Evolutionary conservation across 139 green algal species (phyloP).

Genomic region (Cymbomonas tetramitiformis): DNA sequence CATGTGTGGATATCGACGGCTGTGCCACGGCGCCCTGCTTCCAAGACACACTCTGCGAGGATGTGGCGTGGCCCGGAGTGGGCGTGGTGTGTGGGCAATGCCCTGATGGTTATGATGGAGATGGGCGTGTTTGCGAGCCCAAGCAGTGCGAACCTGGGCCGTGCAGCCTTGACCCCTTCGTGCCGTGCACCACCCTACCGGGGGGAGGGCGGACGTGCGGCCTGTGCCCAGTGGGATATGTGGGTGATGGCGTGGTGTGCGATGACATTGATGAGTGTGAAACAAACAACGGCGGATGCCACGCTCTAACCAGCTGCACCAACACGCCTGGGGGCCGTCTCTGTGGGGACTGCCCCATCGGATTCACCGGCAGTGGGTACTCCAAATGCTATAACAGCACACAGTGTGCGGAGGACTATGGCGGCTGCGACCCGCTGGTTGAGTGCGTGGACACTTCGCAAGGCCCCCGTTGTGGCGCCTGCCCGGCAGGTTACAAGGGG

Average conservation of each 20-base stretch:
- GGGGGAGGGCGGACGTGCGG: background rate
- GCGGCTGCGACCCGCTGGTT: constrained; percentile 7
- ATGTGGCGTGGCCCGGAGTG: background rate
- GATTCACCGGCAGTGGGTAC: constrained; percentile 3
- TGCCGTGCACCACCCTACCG: too few relatives aligned
- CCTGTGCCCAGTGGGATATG: background rate
- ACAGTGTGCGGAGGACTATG: background rate
- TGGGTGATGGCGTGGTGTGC: background rate
- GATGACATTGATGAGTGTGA: background rate
- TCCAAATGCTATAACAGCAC: background rate
- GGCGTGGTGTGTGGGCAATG: background rate
- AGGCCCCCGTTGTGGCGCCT: background rate
- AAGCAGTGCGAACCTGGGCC: too few relatives aligned
- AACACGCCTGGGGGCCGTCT: background rate
- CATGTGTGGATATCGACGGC: constrained; percentile 2
- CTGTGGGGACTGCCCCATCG: constrained; percentile 1
- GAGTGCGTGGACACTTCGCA: background rate
- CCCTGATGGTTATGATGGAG: background rate
- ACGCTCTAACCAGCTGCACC: constrained; percentile 5
- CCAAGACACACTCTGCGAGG: background rate
- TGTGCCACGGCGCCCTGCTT: background rate
- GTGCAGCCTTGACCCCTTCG: too few relatives aligned
- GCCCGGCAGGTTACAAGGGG: background rate
- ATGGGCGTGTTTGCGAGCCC: too few relatives aligned
- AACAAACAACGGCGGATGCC: background rate